These are phyloP conservation scores for Trametes hirsuta DNA, from an alignment of 1,284 basidiomycete genomes.

Conservation along the genomic window DNA sequence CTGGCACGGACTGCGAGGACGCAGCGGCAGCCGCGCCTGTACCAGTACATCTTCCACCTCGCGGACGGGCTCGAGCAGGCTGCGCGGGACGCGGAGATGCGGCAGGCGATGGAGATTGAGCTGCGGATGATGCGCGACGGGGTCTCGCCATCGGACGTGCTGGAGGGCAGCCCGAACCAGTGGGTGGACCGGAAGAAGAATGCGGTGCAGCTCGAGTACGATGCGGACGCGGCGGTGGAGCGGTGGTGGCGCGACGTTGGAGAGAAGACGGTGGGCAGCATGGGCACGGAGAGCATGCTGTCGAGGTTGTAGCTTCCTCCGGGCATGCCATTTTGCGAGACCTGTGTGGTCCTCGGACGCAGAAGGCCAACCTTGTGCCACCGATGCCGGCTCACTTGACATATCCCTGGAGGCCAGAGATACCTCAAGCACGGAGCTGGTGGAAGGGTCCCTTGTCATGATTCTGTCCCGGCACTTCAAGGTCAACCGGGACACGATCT, in stretches of 20 bases:
- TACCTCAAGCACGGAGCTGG: too few species aligned
- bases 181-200: slow-evolving; percentile 56
- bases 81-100: slow-evolving; percentile 54
- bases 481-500: too few species aligned
- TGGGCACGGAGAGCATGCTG: neutral
- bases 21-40: slow-evolving; percentile 50
- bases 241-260: slow-evolving; percentile 47
- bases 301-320: neutral
- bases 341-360: too few species aligned
- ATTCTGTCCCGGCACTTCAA: too few species aligned
- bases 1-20: slow-evolving; percentile 47
- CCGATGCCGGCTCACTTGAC: too few species aligned
- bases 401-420: too few species aligned
- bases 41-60: slow-evolving; percentile 58
- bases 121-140: slow-evolving; percentile 25
- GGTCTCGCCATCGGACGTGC: slow-evolving; percentile 14
- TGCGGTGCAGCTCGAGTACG: slow-evolving; percentile 48
- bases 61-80: slow-evolving; percentile 57
- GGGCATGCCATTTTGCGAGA: too few species aligned
- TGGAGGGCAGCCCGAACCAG: slow-evolving; percentile 47
- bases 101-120: slow-evolving; percentile 46
- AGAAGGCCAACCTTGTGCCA: too few species aligned
- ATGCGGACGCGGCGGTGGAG: slow-evolving; percentile 52
- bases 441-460: too few species aligned
- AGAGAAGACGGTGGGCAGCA: too few species aligned